These are phyloP conservation scores for Syncephalastrum sp. DNA, from an alignment of 371 early-diverging fungal species.

Conservation along the genomic window DNA sequence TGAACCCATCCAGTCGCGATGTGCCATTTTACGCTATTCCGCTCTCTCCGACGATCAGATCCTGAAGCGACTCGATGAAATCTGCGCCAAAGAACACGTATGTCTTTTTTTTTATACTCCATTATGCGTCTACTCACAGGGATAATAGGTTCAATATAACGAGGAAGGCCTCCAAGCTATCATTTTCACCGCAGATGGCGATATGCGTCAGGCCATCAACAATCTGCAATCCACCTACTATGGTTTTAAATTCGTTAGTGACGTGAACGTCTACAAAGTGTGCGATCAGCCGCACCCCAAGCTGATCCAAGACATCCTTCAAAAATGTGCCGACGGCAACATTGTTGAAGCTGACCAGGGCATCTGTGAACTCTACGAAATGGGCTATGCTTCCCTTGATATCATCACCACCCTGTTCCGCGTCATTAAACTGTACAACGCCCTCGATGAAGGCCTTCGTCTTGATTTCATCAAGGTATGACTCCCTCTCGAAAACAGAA, in stretches of 20 bases:
- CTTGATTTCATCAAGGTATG: constrained; percentile 81
- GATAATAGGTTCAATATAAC: constrained; percentile 66
- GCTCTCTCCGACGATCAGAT: constrained; percentile 80
- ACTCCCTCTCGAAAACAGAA: background rate
- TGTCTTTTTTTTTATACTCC: constrained; percentile 1
- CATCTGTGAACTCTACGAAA: constrained; percentile 70
- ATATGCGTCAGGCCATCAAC: constrained; percentile 99
- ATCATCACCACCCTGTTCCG: constrained; percentile 90
- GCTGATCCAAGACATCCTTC: constrained; percentile 72
- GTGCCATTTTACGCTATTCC: constrained; percentile 92
- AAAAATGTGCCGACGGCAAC: constrained; percentile 61
- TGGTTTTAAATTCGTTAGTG: constrained; percentile 82
- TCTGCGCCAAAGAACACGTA: constrained; percentile 84
- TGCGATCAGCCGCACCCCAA: constrained; percentile 96
- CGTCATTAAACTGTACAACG: constrained; percentile 69
- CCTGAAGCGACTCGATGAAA: constrained; percentile 73
- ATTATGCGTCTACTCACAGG: background rate
- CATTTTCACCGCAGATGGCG: constrained; percentile 96
- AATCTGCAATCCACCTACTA: constrained; percentile 92
- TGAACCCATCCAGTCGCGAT: constrained; percentile 99
- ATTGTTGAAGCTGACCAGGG: constrained; percentile 71
- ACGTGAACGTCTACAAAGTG: constrained; percentile 92
- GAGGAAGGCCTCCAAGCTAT: constrained; percentile 92
- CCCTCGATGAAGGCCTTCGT: constrained; percentile 46
- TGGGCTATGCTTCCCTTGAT: constrained; percentile 89